These are phyloP conservation scores for Phylloporus sp. DNA, from an alignment of 768 basidiomycete genomes.

Conservation along the genomic window DNA sequence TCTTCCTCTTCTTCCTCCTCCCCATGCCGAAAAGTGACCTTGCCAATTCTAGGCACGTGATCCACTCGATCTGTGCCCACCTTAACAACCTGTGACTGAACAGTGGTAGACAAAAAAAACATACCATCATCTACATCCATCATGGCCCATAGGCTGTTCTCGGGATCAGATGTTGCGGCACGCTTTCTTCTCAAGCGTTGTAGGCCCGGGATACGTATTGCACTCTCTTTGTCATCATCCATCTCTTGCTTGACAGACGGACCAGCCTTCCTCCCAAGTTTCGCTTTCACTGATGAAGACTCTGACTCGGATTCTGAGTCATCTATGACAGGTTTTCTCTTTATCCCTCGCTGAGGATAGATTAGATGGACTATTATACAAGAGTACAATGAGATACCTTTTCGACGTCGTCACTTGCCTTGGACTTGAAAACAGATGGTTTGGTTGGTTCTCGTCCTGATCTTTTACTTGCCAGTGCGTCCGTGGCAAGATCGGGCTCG, in stretches of 20 bases:
- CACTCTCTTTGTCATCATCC: constrained; percentile 51
- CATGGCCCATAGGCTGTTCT: constrained; percentile 47
- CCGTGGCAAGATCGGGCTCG: constrained; percentile 4
- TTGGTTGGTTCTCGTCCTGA: background rate
- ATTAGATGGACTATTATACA: constrained; percentile 6
- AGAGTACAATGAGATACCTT: constrained; percentile 5
- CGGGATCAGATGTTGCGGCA: constrained; percentile 40
- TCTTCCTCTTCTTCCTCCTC: constrained; percentile 27
- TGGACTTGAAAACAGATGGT: background rate
- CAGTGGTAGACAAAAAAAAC: constrained; percentile 21
- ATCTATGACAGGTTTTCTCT: constrained; percentile 40
- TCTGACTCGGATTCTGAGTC: constrained; percentile 27
- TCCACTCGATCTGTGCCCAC: no score
- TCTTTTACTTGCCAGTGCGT: background rate
- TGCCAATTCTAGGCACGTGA: constrained; percentile 13
- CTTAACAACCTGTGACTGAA: constrained; percentile 14
- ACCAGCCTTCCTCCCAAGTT: constrained; percentile 5
- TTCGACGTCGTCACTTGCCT: background rate
- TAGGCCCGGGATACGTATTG: constrained; percentile 18
- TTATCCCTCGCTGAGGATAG: constrained; percentile 31
- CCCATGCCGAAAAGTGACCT: constrained; percentile 14
- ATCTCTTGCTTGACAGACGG: constrained; percentile 41
- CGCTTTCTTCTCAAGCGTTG: constrained; percentile 32
- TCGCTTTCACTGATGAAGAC: constrained; percentile 1
- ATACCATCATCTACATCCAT: constrained; percentile 78